Conservation (phyloP, 2,329 filamentous ascomycete species). For the Plectosphaerella cucumerina region DNA sequence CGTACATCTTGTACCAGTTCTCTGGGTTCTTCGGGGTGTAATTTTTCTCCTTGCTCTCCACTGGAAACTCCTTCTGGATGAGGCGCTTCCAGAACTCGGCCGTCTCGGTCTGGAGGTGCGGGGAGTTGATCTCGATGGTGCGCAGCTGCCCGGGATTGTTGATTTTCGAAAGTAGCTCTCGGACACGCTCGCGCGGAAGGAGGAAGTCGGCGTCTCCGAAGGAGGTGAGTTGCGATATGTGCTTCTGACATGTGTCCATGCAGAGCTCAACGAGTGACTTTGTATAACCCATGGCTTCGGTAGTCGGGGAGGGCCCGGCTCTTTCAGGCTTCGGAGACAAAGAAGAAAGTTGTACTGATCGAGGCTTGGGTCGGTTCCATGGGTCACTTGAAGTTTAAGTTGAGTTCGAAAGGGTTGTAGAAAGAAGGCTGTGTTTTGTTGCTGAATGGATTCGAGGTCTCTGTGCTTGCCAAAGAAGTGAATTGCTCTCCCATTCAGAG, state of each 20-base stretch:
- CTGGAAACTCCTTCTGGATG: constrained; percentile 72
- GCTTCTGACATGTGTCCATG: constrained; percentile 46
- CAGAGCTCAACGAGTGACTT: constrained; percentile 50
- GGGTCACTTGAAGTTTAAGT: not conserved
- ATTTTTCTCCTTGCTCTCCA: constrained; percentile 56
- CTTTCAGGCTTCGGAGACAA: not conserved
- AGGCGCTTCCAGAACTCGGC: constrained; percentile 74
- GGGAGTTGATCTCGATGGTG: constrained; percentile 68
- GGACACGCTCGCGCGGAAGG: constrained; percentile 31
- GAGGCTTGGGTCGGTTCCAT: not conserved
- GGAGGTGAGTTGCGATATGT: constrained; percentile 57
- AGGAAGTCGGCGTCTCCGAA: constrained; percentile 63
- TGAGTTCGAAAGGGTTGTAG: too few relatives aligned
- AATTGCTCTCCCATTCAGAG: not conserved
- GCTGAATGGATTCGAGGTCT: too few relatives aligned
- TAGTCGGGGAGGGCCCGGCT: not conserved
- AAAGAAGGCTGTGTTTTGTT: too few relatives aligned
- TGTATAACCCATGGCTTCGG: constrained; percentile 13
- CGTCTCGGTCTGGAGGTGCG: constrained; percentile 68
- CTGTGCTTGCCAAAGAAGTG: too few relatives aligned
- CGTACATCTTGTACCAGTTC: constrained; percentile 77
- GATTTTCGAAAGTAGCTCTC: constrained; percentile 66
- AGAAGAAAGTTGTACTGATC: not conserved
- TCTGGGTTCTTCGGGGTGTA: constrained; percentile 61
- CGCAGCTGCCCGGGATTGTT: constrained; percentile 72